phyloP scores from a whole-genome alignment of 1,284 basidiomycete species.

The Trichosporon asahii region DNA sequence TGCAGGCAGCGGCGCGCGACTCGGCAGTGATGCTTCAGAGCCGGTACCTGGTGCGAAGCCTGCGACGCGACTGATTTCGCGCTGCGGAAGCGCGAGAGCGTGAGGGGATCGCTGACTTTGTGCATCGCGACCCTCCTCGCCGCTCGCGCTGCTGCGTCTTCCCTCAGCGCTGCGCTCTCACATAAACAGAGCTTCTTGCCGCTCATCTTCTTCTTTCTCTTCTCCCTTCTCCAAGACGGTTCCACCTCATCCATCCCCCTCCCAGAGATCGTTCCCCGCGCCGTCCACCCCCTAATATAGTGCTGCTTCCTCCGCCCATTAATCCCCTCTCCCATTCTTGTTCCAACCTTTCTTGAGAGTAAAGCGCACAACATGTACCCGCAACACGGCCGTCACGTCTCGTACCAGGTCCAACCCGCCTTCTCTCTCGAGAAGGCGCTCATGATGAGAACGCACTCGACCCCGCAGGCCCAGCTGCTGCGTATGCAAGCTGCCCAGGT shows the following conservation, averaged over 20 bases:
- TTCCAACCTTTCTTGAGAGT: background rate
- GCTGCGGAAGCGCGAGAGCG: background rate
- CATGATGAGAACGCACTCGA: constrained; percentile 1
- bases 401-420: constrained; percentile 1
- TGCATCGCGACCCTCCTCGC: background rate
- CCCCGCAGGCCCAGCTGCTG: background rate
- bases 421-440: background rate
- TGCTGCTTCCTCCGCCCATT: background rate
- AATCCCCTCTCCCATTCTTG: background rate
- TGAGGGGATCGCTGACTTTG: background rate
- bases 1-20: no score
- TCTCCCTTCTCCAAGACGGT: background rate
- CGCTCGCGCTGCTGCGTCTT: background rate
- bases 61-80: background rate
- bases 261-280: background rate
- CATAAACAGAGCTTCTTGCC: background rate
- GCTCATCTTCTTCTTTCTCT: background rate
- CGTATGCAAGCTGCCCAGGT: background rate
- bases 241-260: background rate
- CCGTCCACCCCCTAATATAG: background rate
- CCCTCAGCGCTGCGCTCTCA: background rate
- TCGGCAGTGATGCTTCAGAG: background rate
- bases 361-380: constrained; percentile 1
- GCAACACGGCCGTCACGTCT: background rate
- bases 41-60: background rate